Evolutionary conservation across 441 rosid species (phyloP), one percentile per base, ranked within the genome.

Genomic region (Mallotus japonicus): DNA sequence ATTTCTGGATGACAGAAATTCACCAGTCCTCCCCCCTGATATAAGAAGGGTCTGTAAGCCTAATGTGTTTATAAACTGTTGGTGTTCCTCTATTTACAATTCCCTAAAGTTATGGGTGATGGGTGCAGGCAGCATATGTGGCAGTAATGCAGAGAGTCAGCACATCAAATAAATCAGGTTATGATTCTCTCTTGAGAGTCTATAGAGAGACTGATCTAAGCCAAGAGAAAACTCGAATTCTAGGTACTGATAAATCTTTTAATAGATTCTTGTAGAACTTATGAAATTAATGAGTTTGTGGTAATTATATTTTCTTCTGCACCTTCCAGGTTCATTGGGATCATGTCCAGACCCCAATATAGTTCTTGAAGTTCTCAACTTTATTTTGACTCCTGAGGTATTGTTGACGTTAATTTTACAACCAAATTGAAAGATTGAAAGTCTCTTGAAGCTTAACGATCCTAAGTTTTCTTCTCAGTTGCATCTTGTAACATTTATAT

Each of bases 171-270:
- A 87, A 83, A 86, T 81, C 86, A 4, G 97, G 86, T 62, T 91
- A 75, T 74, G 97, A 91, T 73, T 91, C 95, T 54, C 95, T 93
- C 37, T 81, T 91, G 76, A 87, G 78, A 73, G 84, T 95, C 70
- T 95, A 95, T 71, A 88, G 95, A 72, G 99, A 95, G 81, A 91
- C 95, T 34, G 95, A 95, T 80, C 85, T 89, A 62, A 90, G 98
- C 88, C 92, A 93, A 77, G 97, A 93, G 88, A 95, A 93, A 87
- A 89, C 89, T 24, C 90, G 99, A 79, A 85, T 95, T 78, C 81
- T 95, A 70, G 82, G 99, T 95, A 87, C 47, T 53, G 55, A 78
- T 50, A 47, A 53, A 64, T 50, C 61, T 59, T 65, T 59, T 34
- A 10, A 22, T 2, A 58, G 16, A 75, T 13, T 67, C 4, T 19